These are phyloP conservation scores for Clavariopsis aquatica DNA, from an alignment of 495 filamentous ascomycete species.

Conservation along the genomic window DNA sequence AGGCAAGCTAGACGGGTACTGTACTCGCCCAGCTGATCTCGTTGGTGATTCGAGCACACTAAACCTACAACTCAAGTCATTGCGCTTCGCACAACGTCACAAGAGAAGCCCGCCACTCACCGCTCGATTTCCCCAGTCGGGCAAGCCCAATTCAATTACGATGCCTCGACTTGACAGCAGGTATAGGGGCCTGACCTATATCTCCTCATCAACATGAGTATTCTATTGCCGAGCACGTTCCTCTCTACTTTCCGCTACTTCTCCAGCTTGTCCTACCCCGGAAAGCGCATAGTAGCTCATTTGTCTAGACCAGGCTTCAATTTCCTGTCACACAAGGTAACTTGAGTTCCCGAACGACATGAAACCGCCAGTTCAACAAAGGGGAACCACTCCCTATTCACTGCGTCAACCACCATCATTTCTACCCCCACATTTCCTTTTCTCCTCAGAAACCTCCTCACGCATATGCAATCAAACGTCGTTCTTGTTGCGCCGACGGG, in stretches of 20 bases:
- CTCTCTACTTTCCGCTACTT: not conserved
- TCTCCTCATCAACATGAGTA: not conserved
- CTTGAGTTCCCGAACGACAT: not conserved
- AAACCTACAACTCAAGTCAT: not conserved
- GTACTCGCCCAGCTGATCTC: not conserved
- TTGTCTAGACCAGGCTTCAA: not conserved
- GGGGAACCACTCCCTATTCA: not conserved
- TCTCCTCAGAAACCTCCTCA: conserved; percentile 2
- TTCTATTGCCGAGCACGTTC: conserved; percentile 8
- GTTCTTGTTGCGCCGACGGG: conserved; percentile 23
- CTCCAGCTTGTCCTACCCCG: not conserved
- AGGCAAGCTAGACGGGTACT: not conserved
- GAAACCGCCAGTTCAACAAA: conserved; percentile 1
- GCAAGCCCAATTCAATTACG: not conserved
- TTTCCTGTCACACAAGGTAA: not conserved
- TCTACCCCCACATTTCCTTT: conserved; percentile 4
- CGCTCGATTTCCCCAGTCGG: not conserved
- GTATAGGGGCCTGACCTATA: conserved; percentile 8
- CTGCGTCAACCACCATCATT: not conserved
- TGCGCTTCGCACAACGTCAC: not conserved
- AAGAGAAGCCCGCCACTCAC: not conserved
- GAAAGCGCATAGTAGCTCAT: not conserved
- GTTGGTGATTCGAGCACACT: not conserved
- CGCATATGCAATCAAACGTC: conserved; percentile 9
- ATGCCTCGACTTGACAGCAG: not conserved